Conservation (phyloP, 352 stramenopile species). For the Pythium dissimile region DNA sequence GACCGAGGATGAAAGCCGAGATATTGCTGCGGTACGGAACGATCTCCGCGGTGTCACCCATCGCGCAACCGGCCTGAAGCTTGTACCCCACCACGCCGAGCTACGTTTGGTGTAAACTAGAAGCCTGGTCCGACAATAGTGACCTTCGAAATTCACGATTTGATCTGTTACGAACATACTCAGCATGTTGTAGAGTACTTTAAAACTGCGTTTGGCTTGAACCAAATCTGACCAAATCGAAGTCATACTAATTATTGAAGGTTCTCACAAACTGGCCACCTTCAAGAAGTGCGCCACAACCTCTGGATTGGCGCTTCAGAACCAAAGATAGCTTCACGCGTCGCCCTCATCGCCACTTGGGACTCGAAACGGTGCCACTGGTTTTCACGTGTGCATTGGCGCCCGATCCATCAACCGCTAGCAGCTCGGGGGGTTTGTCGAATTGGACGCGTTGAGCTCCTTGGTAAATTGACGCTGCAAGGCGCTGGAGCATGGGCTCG, state of each 20-base stretch:
- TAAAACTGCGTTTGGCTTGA: neutral
- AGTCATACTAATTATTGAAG: conserved; percentile 7
- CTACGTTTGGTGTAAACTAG: conserved; percentile 5
- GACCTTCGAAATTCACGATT: too few relatives aligned
- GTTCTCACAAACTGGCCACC: conserved; percentile 7
- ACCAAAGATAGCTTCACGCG: conserved; percentile 22
- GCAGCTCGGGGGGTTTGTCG: neutral
- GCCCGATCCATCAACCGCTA: neutral
- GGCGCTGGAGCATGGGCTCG: conserved; percentile 58
- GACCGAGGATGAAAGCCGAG: conserved; percentile 15
- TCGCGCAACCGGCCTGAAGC: conserved; percentile 12
- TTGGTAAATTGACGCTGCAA: too few relatives aligned
- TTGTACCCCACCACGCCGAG: conserved; percentile 10
- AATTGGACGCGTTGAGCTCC: neutral
- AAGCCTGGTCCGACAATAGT: neutral
- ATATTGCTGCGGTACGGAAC: conserved; percentile 14
- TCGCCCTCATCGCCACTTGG: neutral
- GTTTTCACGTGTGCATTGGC: neutral
- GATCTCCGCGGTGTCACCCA: conserved; percentile 23
- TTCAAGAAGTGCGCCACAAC: conserved; percentile 19
- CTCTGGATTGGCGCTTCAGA: neutral
- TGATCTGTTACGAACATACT: conserved; percentile 14
- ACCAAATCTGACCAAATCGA: neutral
- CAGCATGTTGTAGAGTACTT: conserved; percentile 7
- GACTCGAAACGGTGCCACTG: neutral